Evolutionary conservation across 306 rosid species (phyloP).

Genomic region (Gastrolobium bilobum): DNA sequence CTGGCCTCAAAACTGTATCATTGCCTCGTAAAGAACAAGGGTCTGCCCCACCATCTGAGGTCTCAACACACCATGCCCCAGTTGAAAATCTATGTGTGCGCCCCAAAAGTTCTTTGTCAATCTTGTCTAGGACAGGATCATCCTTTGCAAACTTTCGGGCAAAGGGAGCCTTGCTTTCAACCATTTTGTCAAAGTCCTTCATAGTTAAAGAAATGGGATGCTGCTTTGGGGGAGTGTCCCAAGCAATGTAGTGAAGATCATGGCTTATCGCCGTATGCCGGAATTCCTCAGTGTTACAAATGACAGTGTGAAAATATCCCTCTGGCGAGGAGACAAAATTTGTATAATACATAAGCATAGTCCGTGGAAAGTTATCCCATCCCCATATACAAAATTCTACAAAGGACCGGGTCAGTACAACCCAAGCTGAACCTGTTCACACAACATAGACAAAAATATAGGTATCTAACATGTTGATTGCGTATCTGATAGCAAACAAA

Average conservation of each 20-base stretch:
- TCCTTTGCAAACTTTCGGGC: constrained; percentile 88
- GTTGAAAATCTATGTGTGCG: constrained; percentile 74
- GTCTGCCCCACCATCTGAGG: constrained; percentile 70
- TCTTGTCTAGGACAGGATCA: constrained; percentile 86
- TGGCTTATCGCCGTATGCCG: constrained; percentile 76
- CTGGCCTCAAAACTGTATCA: constrained; percentile 75
- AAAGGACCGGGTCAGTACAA: constrained; percentile 81
- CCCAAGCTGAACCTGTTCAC: constrained; percentile 94
- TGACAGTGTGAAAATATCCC: constrained; percentile 92
- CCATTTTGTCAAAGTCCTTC: constrained; percentile 89
- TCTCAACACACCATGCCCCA: constrained; percentile 91
- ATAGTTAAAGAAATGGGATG: constrained; percentile 77
- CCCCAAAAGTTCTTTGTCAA: constrained; percentile 84
- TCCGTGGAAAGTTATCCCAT: constrained; percentile 96
- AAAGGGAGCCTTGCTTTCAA: constrained; percentile 84
- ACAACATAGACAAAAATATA: constrained; percentile 43
- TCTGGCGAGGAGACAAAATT: constrained; percentile 94
- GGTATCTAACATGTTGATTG: constrained; percentile 24
- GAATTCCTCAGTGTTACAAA: constrained; percentile 79
- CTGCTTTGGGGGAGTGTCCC: constrained; percentile 99
- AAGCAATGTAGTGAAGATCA: constrained; percentile 98
- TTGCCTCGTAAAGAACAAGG: constrained; percentile 81
- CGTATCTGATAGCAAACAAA: neutral
- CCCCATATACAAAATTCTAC: constrained; percentile 96
- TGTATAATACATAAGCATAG: constrained; percentile 87